Percentiles rank a stretch among this genome's conserved stretches.
Evolutionary conservation across 208 protist genomes (phyloP).

Genomic region (Acanthamoeba sp.): DNA sequence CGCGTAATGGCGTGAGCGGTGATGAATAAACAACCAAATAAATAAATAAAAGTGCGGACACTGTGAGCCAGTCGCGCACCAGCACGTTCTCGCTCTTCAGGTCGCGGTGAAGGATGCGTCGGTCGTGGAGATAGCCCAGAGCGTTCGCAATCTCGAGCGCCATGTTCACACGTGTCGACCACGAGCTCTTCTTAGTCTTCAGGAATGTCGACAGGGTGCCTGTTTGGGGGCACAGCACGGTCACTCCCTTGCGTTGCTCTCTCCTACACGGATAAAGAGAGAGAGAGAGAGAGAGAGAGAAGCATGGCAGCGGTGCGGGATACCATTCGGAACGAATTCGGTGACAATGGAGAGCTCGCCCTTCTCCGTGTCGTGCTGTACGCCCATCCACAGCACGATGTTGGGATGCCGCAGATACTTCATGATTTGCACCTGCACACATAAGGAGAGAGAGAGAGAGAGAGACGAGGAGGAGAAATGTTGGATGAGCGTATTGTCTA

Average conservation of each 20-base stretch:
- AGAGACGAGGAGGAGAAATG: background rate
- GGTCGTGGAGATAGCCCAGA: slow-evolving; percentile 46
- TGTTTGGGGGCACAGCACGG: too few relatives aligned
- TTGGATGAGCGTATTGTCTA: background rate
- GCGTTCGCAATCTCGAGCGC: slow-evolving; percentile 53
- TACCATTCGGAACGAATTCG: slow-evolving; percentile 52
- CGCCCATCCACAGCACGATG: slow-evolving; percentile 65
- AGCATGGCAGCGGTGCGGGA: too few relatives aligned
- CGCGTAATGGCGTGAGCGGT: background rate
- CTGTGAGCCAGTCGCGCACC: background rate
- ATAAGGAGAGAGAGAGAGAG: background rate
- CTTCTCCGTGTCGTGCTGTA: slow-evolving; percentile 42
- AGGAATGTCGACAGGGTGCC: slow-evolving; percentile 34
- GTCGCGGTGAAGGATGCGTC: slow-evolving; percentile 23
- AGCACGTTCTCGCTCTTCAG: slow-evolving; percentile 55
- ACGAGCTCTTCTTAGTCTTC: slow-evolving; percentile 21
- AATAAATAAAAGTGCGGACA: background rate
- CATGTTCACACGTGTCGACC: slow-evolving; percentile 61
- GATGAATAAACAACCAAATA: background rate
- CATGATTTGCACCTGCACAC: slow-evolving; percentile 63
- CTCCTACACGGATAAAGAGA: too few relatives aligned
- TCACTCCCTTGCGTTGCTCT: too few relatives aligned
- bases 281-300: background rate
- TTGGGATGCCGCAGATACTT: slow-evolving; percentile 53
- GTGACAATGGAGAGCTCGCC: slow-evolving; percentile 56